Evolutionary conservation across 2,329 filamentous ascomycete species (phyloP), one percentile per base, ranked within the genome.

Genomic region (Dactylella cylindrospora): DNA sequence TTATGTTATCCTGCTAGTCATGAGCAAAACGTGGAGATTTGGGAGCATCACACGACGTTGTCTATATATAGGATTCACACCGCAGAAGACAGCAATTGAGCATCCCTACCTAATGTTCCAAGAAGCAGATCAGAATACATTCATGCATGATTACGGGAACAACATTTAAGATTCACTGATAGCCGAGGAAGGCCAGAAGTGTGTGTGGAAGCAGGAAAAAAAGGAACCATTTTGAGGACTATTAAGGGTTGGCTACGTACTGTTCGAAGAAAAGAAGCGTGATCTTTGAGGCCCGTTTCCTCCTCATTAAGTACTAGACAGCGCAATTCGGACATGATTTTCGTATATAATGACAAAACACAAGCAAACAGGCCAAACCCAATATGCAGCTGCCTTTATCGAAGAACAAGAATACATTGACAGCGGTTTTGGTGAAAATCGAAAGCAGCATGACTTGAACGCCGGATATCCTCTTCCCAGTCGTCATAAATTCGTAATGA

Each of bases 231-330:
- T 25, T 61, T 47, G 47, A 61, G 57, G 57, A 62, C 45, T 52
- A 50, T 45, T 62, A 50, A 62, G 57, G 55, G 36, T 61, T 61
- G 55, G 55, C 55, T 62, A 62, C 43, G 57, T 62, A 62, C 57
- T 62, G 41, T 54, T 62, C 40, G 43, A 54, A 47, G 43, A 50
- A 53, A 54, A 47, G 57, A 62, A 50, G 49, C 19, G 45, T 50
- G 43, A 35, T 39, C 49, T 43, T 46, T 53, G 15, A 32, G 39
- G 36, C 32, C 20, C 40, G 35, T 38, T 39, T 39, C 49, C 41
- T 54, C 57, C 49, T 54, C 49, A 61, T 61, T 46, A 47, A 45
- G 57, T 46, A 62, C 49, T 44, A 54, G 25, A 39, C n/a, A 45
- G 49, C 57, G 40, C 26, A 10, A 26, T 36, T 29, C 28, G 36